Evolutionary conservation across 805 yeast genomes (phyloP), one percentile per base, ranked within the genome.

Genomic region (Pichia kluyveri): DNA sequence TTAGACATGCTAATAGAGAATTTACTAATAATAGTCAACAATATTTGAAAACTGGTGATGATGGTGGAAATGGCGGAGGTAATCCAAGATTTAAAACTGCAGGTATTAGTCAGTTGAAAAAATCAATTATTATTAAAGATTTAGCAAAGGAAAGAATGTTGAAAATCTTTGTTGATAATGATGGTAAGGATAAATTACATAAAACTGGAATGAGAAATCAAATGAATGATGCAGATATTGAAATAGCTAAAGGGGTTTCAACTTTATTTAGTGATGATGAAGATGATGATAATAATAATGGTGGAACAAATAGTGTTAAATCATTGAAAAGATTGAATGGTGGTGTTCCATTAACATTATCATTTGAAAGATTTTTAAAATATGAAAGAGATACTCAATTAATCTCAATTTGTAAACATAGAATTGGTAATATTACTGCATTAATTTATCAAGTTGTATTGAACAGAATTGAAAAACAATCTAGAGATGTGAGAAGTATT

Each of bases 391-490:
- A 84, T 11, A 62, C 69, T 41, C 84, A 84, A 54, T 70, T 93
- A 15, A 77, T 70, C 1, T 76, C 77, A 34, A 72, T 84, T 44
- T 84, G 83, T 14, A 70, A 73, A 31, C 82, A 83, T 42, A 73
- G 87, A 46, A 65, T 89, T 32, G 98, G 98, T 3, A 65, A 72
- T 8, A 63, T 84, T 2, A 72, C 95, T 0, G 72, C 93, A 0
- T 64, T 70, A 41, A 72, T 93, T 11, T 91, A 86, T 60, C 70
- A 71, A 42, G 62, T 71, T 11, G 79, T 82, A 4, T 72, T 93
- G 49, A 54, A 64, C 17, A 59, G 74, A 38, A 69, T 85, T 18
- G 96, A 88, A 61, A 71, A 68, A 53, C 68, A 67, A 43, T 75
- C 83, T 28, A 46, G 55, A 17, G 56, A 53, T 18, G 48, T 58